Conservation (phyloP, 2,329 filamentous ascomycete species). For the Metarhizium sp. region DNA sequence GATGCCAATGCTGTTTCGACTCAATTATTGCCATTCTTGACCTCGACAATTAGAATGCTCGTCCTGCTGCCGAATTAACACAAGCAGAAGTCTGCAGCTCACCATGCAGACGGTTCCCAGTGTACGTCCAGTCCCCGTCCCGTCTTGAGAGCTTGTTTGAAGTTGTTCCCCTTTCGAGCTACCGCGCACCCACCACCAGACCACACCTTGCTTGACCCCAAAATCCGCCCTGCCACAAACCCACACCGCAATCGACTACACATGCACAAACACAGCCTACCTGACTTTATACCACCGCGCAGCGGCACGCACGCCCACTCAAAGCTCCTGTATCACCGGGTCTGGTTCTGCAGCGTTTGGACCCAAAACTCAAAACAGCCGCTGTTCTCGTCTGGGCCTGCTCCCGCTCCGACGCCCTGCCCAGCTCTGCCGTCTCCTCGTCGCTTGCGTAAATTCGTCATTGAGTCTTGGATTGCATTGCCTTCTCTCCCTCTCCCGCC, state of each 20-base stretch:
- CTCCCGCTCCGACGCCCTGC: neutral
- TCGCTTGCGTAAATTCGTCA: neutral
- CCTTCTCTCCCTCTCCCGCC: neutral
- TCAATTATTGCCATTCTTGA: slow-evolving; percentile 6
- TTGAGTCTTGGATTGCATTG: neutral
- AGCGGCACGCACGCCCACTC: neutral
- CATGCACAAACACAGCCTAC: neutral
- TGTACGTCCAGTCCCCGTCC: slow-evolving; percentile 24
- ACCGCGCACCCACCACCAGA: neutral
- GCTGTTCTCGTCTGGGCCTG: neutral
- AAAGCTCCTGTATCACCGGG: slow-evolving; percentile 2
- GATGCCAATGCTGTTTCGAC: slow-evolving; percentile 8
- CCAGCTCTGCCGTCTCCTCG: neutral
- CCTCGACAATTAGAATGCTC: slow-evolving; percentile 25
- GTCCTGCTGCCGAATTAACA: slow-evolving; percentile 24
- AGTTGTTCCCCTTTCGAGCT: neutral
- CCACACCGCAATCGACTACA: slow-evolving; percentile 1
- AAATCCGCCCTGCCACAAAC: slow-evolving; percentile 2
- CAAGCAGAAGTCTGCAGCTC: slow-evolving; percentile 28
- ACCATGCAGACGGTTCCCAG: slow-evolving; percentile 46
- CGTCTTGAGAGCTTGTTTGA: neutral
- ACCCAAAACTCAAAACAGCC: neutral
- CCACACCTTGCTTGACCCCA: neutral
- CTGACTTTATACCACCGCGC: neutral
- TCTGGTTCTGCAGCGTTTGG: slow-evolving; percentile 2